Evolutionary conservation across 768 basidiomycete species (phyloP).

Genomic region (Fomitopsis pulvina): DNA sequence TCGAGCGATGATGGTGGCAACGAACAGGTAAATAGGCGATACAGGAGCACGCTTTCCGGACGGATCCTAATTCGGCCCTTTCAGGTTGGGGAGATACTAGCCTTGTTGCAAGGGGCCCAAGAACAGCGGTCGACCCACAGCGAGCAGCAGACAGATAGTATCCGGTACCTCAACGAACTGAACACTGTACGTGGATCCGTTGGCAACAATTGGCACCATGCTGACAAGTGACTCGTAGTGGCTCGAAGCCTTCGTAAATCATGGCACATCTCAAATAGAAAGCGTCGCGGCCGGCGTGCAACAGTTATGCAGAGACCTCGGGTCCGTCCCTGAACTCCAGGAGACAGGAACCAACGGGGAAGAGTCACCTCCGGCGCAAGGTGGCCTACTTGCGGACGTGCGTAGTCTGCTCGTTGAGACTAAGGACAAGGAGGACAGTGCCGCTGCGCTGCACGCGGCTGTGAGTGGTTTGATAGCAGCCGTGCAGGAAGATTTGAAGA

Average conservation of each 20-base stretch:
- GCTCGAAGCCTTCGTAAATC: slow-evolving; percentile 78
- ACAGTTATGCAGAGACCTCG: slow-evolving; percentile 50
- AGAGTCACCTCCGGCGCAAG: slow-evolving; percentile 3
- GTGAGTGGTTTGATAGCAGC: slow-evolving; percentile 31
- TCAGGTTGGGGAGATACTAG: slow-evolving; percentile 40
- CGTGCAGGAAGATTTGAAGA: slow-evolving; percentile 35
- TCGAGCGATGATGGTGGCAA: not conserved
- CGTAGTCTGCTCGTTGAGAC: slow-evolving; percentile 28
- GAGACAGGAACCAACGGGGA: slow-evolving; percentile 16
- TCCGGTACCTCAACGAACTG: slow-evolving; percentile 73
- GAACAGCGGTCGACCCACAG: slow-evolving; percentile 40
- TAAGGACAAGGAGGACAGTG: slow-evolving; percentile 24
- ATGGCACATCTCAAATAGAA: slow-evolving; percentile 68
- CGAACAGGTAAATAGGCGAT: not conserved
- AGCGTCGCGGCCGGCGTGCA: slow-evolving; percentile 53
- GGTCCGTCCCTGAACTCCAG: slow-evolving; percentile 21
- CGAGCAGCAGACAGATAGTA: slow-evolving; percentile 69
- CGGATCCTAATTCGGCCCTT: not conserved
- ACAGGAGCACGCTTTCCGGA: no score
- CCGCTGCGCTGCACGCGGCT: slow-evolving; percentile 26
- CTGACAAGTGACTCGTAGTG: slow-evolving; percentile 39
- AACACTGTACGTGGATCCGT: slow-evolving; percentile 46
- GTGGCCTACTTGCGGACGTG: slow-evolving; percentile 30
- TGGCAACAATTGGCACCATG: not conserved
- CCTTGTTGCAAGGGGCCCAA: slow-evolving; percentile 41